phyloP scores from a whole-genome alignment of 257 asterid species.

The Coffea eugenioides region DNA sequence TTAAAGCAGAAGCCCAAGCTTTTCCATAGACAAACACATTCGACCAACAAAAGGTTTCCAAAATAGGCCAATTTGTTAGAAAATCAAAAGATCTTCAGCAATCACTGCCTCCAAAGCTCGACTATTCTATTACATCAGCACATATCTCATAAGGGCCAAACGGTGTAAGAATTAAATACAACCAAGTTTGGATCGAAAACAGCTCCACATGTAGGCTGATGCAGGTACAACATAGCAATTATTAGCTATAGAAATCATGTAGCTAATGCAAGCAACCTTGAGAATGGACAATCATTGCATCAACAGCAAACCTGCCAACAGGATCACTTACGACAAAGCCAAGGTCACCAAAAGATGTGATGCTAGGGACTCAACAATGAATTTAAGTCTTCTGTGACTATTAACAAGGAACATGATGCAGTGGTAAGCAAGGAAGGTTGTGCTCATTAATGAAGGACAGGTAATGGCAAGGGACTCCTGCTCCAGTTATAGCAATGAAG shows the following conservation, averaged over 20 bases:
- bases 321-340: constrained; percentile 76
- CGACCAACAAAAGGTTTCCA: constrained; percentile 66
- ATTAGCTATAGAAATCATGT: constrained; percentile 65
- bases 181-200: constrained; percentile 79
- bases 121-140: constrained; percentile 72
- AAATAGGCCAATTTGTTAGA: constrained; percentile 44
- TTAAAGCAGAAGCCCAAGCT: constrained; percentile 51
- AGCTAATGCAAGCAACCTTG: constrained; percentile 87
- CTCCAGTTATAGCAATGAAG: constrained; percentile 80
- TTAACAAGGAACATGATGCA: constrained; percentile 78
- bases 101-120: constrained; percentile 85
- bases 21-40: constrained; percentile 63
- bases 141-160: constrained; percentile 82
- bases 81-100: constrained; percentile 61
- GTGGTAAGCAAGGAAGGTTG: constrained; percentile 59
- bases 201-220: constrained; percentile 60
- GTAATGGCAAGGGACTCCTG: constrained; percentile 73
- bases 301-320: constrained; percentile 69
- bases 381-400: constrained; percentile 56
- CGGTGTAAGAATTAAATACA: constrained; percentile 69
- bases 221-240: constrained; percentile 50
- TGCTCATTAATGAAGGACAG: no score
- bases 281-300: constrained; percentile 68
- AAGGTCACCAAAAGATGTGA: constrained; percentile 79
- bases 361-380: constrained; percentile 32